These are phyloP conservation scores for Eucalyptus guilfoylei DNA, from an alignment of 345 rosid genomes.

Conservation along the genomic window DNA sequence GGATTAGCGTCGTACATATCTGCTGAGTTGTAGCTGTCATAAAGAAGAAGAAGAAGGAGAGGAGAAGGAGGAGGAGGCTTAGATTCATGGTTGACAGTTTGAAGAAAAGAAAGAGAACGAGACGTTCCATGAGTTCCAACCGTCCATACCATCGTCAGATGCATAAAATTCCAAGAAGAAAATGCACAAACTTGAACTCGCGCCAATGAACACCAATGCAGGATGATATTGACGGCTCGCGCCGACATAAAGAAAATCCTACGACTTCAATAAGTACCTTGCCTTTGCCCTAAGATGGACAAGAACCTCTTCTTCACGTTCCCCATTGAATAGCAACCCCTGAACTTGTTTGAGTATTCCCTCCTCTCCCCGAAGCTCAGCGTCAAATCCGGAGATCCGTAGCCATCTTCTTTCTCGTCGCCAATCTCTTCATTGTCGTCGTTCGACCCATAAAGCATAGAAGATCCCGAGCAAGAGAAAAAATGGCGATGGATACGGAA, in stretches of 20 bases:
- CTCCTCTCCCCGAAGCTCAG: constrained; percentile 8
- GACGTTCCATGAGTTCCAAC: neutral
- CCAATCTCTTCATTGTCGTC: neutral
- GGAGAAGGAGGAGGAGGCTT: neutral
- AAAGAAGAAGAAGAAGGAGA: neutral
- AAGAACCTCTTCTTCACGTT: constrained; percentile 36
- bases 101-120: neutral
- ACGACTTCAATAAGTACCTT: neutral
- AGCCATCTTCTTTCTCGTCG: neutral
- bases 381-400: constrained; percentile 14
- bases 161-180: neutral
- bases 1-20: neutral
- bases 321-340: constrained; percentile 23
- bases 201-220: neutral
- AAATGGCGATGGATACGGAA: neutral
- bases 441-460: neutral
- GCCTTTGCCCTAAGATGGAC: constrained; percentile 15
- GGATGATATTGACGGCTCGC: neutral
- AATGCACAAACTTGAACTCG: neutral
- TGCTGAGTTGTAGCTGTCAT: neutral
- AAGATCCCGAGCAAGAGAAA: neutral
- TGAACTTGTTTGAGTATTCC: neutral
- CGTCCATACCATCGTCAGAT: neutral
- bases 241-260: neutral
- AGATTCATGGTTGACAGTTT: neutral